phyloP scores from a whole-genome alignment of 805 yeast species.

The Teunomyces panamensis region DNA sequence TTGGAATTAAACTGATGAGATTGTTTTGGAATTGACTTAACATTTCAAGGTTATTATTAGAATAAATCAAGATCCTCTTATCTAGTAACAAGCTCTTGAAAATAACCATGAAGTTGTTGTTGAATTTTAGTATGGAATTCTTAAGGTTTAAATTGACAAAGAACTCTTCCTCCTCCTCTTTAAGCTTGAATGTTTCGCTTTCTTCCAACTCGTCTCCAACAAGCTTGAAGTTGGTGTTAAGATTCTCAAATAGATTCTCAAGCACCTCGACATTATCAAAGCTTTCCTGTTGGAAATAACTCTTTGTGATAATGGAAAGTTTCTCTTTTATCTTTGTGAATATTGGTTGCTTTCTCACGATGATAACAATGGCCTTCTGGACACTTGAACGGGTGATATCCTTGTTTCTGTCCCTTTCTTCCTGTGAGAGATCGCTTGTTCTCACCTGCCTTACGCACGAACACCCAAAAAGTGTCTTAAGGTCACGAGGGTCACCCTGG shows the following conservation, averaged over 20 bases:
- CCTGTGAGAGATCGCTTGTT: constrained; percentile 51
- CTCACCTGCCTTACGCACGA: constrained; percentile 86
- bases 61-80: constrained; percentile 68
- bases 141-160: constrained; percentile 70
- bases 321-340: constrained; percentile 88
- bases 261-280: constrained; percentile 70
- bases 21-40: constrained; percentile 83
- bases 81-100: constrained; percentile 80
- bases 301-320: constrained; percentile 81
- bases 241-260: constrained; percentile 65
- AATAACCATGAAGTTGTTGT: constrained; percentile 57
- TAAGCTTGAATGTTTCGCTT: constrained; percentile 13
- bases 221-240: constrained; percentile 34
- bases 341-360: constrained; percentile 76
- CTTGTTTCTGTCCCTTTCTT: constrained; percentile 45
- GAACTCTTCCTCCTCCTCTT: constrained; percentile 34
- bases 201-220: constrained; percentile 19
- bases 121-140: constrained; percentile 57
- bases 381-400: constrained; percentile 83
- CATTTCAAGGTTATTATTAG: constrained; percentile 69
- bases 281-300: constrained; percentile 78
- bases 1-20: constrained; percentile 79
- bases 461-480: constrained; percentile 84
- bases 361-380: constrained; percentile 86
- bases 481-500: constrained; percentile 38